phyloP scores from a whole-genome alignment of 2,329 filamentous ascomycete genomes.

The Alternaria triticimaculans region DNA sequence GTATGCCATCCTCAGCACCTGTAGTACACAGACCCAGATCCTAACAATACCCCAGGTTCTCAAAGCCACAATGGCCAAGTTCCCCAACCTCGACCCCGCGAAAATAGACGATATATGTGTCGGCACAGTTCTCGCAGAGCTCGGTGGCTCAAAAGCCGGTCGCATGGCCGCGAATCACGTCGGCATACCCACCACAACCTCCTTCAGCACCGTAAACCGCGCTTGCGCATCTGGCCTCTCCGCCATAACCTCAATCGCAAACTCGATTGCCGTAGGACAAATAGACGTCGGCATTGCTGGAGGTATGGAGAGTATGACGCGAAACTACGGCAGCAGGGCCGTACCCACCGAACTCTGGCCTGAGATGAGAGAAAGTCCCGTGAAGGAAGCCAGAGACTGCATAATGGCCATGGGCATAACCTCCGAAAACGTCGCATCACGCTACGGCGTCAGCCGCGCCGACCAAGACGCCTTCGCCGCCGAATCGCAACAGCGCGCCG shows the following conservation, averaged over 20 bases:
- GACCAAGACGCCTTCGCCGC: conserved; percentile 88
- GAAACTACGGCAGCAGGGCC: conserved; percentile 85
- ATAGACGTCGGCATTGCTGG: conserved; percentile 80
- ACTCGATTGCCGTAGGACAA: conserved; percentile 75
- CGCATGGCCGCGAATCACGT: conserved; percentile 90
- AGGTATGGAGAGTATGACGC: conserved; percentile 96
- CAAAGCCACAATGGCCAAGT: conserved; percentile 72
- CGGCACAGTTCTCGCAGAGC: conserved; percentile 87
- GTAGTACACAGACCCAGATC: conserved; percentile 49
- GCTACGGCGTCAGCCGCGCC: conserved; percentile 74
- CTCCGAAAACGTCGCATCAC: conserved; percentile 81
- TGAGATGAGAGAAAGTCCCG: conserved; percentile 67
- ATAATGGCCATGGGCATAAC: conserved; percentile 95
- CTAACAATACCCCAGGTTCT: conserved; percentile 52
- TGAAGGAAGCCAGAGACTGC: conserved; percentile 79
- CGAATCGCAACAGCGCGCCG: conserved; percentile 74
- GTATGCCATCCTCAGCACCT: conserved; percentile 46
- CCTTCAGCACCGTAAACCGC: conserved; percentile 86
- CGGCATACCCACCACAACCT: conserved; percentile 74
- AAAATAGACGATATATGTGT: conserved; percentile 82
- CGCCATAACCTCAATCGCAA: conserved; percentile 75
- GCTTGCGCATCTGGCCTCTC: conserved; percentile 82
- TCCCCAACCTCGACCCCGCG: conserved; percentile 73
- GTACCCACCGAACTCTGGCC: conserved; percentile 85
- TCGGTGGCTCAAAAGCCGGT: conserved; percentile 87